phyloP scores from a whole-genome alignment of 305 asterid species.

The Solanum hybrid region DNA sequence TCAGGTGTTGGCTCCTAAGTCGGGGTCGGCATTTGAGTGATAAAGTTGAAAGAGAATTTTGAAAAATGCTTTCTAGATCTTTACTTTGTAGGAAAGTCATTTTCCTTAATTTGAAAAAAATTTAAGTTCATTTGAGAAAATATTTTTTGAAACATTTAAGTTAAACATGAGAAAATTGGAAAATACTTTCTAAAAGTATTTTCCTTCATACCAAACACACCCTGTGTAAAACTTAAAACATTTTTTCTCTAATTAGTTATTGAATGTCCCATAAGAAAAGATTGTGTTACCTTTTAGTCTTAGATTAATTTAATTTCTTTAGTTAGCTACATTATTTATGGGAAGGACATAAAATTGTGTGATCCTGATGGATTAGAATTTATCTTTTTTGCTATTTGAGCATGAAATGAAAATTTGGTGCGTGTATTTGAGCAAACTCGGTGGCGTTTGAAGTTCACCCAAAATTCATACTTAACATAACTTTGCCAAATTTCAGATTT shows the following conservation, averaged over 20 bases:
- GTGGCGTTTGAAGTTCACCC: too few species aligned
- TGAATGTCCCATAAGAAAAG: too few species aligned
- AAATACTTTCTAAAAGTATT: background rate
- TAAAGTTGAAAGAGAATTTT: background rate
- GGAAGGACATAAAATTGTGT: background rate
- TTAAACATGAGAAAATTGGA: background rate
- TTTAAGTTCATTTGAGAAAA: background rate
- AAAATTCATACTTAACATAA: too few species aligned
- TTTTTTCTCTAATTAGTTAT: background rate
- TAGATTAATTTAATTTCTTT: too few species aligned
- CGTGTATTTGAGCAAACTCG: too few species aligned
- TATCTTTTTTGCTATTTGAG: background rate
- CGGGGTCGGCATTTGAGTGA: background rate
- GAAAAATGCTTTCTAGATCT: background rate
- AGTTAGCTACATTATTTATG: background rate
- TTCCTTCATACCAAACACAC: background rate
- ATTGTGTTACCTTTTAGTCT: too few species aligned
- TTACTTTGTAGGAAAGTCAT: background rate
- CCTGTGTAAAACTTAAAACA: background rate
- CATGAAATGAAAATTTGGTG: background rate
- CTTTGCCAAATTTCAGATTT: too few species aligned
- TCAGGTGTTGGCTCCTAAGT: background rate
- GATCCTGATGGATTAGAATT: background rate
- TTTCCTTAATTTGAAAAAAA: background rate
- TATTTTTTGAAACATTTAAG: background rate